A percentile compares a stretch with the other conserved stretches of the same genome.
Evolutionary conservation across 306 rosid species (phyloP).

Genomic region (Inga oerstediana): DNA sequence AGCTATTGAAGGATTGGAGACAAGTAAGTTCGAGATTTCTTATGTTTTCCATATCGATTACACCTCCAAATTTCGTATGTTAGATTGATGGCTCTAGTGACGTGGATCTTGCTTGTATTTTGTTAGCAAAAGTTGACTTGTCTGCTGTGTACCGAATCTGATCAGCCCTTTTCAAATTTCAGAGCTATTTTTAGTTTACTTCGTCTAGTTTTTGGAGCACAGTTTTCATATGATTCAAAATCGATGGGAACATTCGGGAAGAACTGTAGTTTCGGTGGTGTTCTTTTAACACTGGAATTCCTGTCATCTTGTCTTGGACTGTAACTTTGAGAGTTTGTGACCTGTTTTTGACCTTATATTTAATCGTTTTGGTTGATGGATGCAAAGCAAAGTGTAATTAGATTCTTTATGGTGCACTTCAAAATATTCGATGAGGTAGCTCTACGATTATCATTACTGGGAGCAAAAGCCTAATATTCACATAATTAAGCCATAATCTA

Average conservation of each 20-base stretch:
- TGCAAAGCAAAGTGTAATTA: neutral
- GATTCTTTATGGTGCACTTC: constrained; percentile 1
- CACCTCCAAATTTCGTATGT: neutral
- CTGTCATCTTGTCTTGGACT: neutral
- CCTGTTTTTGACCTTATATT: neutral
- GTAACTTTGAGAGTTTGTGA: neutral
- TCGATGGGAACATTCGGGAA: neutral
- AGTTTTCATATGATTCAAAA: neutral
- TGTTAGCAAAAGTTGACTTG: neutral
- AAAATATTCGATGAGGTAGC: neutral
- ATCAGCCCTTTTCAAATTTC: constrained; percentile 1
- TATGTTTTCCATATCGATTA: neutral
- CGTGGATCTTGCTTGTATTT: neutral
- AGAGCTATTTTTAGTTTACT: neutral
- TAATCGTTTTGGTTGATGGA: neutral
- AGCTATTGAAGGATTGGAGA: constrained; percentile 54
- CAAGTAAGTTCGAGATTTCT: constrained; percentile 44
- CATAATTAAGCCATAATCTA: neutral
- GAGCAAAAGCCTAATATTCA: neutral
- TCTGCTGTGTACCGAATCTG: neutral
- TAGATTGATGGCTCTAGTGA: neutral
- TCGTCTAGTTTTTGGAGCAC: neutral
- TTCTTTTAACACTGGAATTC: neutral
- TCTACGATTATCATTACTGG: neutral
- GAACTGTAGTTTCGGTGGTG: neutral